These are phyloP conservation scores for Fistulifera pelliculosa DNA, from an alignment of 108 stramenopile genomes.

Conservation along the genomic window DNA sequence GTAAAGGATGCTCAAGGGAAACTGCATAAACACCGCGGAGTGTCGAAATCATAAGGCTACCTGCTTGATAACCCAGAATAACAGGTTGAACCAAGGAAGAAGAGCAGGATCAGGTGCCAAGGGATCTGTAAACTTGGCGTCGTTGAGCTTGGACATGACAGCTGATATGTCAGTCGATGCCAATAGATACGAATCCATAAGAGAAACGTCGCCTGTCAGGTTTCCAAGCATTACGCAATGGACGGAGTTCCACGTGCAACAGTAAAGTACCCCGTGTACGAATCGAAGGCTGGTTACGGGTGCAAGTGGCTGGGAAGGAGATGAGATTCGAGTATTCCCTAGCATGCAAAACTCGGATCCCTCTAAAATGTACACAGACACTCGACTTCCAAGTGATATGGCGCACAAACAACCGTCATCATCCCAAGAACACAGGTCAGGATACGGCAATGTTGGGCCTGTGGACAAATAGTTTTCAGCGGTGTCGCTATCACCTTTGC, in stretches of 20 bases:
- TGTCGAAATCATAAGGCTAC: conserved; percentile 67
- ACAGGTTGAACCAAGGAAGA: conserved; percentile 57
- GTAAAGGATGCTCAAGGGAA: conserved; percentile 44
- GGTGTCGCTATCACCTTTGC: too few relatives aligned
- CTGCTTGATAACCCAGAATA: conserved; percentile 64
- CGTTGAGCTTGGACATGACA: conserved; percentile 18
- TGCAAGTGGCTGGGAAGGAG: conserved; percentile 18
- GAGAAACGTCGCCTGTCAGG: conserved; percentile 42
- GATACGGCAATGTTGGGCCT: conserved; percentile 70
- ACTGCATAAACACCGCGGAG: conserved; percentile 44
- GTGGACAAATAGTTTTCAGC: conserved; percentile 29
- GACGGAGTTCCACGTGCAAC: conserved; percentile 52
- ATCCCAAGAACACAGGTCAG: conserved; percentile 74
- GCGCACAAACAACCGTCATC: conserved; percentile 70
- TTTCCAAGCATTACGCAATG: conserved; percentile 66
- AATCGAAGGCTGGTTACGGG: conserved; percentile 56
- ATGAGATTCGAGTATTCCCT: conserved; percentile 39
- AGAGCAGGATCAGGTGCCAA: conserved; percentile 28
- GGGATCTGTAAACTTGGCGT: conserved; percentile 4
- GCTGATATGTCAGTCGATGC: conserved; percentile 28
- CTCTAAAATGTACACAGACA: conserved; percentile 62
- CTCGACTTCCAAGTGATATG: conserved; percentile 41
- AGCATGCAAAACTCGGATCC: conserved; percentile 53
- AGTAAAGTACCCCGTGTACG: conserved; percentile 68
- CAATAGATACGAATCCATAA: conserved; percentile 56